Conservation (phyloP, 1,284 basidiomycete species). For the Sanghuangporus weigelae region DNA sequence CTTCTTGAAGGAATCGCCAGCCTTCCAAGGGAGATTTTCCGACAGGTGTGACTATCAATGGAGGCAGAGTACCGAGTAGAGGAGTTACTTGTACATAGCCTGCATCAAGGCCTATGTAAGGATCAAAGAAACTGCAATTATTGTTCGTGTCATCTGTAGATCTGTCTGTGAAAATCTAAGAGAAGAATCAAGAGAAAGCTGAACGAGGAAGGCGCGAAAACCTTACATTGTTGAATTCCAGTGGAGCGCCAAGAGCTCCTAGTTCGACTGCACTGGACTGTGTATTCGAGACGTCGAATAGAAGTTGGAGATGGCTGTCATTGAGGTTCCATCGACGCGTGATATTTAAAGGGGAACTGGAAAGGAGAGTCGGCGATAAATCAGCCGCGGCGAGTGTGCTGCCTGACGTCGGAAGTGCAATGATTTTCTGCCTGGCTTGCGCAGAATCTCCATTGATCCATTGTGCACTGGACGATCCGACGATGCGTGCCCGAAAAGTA, state of each 20-base stretch:
- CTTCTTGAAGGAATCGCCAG: constrained; percentile 53
- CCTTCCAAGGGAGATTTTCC: constrained; percentile 50
- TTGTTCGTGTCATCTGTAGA: constrained; percentile 48
- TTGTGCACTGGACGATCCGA: constrained; percentile 32
- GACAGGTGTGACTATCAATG: constrained; percentile 45
- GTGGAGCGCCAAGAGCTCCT: constrained; percentile 46
- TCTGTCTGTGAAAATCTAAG: constrained; percentile 50
- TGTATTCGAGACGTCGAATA: constrained; percentile 48
- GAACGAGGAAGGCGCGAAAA: neutral
- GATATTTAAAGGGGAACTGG: constrained; percentile 41
- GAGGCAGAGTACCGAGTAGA: constrained; percentile 48
- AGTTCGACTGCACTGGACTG: constrained; percentile 46
- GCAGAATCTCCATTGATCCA: constrained; percentile 48
- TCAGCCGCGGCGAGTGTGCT: constrained; percentile 44
- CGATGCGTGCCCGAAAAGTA: constrained; percentile 45
- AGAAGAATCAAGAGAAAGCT: neutral
- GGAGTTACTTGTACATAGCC: constrained; percentile 50
- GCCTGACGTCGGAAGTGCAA: constrained; percentile 35
- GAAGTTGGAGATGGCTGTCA: constrained; percentile 39
- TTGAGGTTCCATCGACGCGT: constrained; percentile 47
- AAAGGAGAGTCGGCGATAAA: constrained; percentile 44
- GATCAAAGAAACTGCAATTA: constrained; percentile 51
- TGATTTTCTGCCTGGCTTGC: constrained; percentile 38
- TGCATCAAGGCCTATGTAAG: constrained; percentile 53
- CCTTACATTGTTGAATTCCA: constrained; percentile 54